A percentile compares a stretch with the other conserved stretches of the same genome.
Evolutionary conservation across 2,329 filamentous ascomycete species (phyloP).

Genomic region (Gyromitra esculenta): DNA sequence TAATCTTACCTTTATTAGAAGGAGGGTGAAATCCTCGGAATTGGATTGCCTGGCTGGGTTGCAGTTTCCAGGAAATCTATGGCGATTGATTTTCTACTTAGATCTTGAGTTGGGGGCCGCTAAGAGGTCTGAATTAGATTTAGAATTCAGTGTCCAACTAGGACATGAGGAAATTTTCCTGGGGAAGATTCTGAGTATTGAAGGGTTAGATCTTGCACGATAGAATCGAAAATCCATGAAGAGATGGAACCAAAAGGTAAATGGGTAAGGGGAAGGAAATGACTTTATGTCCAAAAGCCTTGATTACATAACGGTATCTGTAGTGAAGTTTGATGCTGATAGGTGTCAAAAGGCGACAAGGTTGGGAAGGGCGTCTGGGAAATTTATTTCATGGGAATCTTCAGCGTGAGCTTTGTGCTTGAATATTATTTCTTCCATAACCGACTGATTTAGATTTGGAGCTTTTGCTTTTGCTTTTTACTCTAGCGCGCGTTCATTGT

Average conservation of each 20-base stretch:
- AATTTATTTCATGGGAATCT: not conserved
- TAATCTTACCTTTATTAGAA: not conserved
- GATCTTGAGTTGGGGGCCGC: constrained; percentile 4
- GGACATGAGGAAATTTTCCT: not conserved
- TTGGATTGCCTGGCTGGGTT: not conserved
- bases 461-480: not conserved
- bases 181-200: not conserved
- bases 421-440: not conserved
- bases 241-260: not conserved
- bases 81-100: not conserved
- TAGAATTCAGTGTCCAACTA: not conserved
- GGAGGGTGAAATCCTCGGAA: not conserved
- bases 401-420: no score
- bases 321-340: not conserved
- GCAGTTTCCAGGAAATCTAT: not conserved
- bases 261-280: not conserved
- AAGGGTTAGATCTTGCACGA: constrained; percentile 7
- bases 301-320: not conserved
- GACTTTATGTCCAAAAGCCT: not conserved
- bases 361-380: not conserved
- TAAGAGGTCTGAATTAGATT: not conserved
- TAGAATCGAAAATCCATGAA: not conserved
- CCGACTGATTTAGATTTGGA: not conserved
- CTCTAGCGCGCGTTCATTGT: not conserved
- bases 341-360: not conserved